phyloP scores from a whole-genome alignment of 73 alveolate species.

The Tetrahymena borealis region DNA sequence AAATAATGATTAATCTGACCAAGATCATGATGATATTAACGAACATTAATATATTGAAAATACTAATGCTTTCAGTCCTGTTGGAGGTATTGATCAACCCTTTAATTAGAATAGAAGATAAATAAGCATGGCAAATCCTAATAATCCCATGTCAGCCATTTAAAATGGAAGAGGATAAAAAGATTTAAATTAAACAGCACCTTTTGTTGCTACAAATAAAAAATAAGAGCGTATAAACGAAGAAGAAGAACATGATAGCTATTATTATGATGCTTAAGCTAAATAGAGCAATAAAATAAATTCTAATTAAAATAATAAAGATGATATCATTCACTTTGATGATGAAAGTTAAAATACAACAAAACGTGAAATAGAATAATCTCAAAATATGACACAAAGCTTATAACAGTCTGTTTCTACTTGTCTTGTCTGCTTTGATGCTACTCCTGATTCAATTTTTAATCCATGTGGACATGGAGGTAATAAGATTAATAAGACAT shows the following conservation, averaged over 20 bases:
- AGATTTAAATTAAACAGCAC: not conserved
- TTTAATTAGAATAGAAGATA: not conserved
- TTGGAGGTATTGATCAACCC: too few species aligned
- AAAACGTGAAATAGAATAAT: not conserved
- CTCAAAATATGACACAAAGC: not conserved
- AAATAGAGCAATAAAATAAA: not conserved
- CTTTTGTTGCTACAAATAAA: not conserved
- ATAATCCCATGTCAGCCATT: not conserved
- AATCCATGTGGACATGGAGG: not conserved
- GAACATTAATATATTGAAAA: not conserved
- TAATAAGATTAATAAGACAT: not conserved
- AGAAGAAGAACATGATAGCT: not conserved
- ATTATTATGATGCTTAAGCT: not conserved
- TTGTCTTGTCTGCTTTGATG: not conserved
- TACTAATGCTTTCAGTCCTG: too few species aligned
- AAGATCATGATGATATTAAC: not conserved
- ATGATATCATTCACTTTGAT: not conserved
- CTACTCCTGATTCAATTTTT: not conserved
- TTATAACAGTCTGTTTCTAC: not conserved
- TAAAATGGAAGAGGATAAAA: not conserved
- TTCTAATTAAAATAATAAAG: not conserved
- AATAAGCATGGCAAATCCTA: not conserved
- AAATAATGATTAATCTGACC: too few species aligned
- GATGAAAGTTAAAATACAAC: not conserved
- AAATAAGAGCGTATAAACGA: not conserved